A percentile compares a stretch with the other conserved stretches of the same genome.
These are phyloP conservation scores for Effrenium voratum DNA, from an alignment of 73 alveolate species.

Conservation along the genomic window DNA sequence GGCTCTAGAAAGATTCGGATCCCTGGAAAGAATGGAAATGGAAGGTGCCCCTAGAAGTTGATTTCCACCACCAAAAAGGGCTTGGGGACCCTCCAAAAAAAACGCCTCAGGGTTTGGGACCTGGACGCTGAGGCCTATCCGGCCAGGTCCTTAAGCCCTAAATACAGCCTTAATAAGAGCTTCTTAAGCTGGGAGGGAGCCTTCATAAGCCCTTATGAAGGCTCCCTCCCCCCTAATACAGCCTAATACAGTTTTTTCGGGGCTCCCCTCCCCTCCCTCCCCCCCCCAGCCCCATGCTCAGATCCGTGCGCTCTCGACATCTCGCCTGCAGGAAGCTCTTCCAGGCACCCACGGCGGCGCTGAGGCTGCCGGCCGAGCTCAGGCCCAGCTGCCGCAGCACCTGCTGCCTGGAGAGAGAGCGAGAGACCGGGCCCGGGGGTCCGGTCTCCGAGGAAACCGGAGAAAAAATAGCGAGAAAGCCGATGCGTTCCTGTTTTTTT, in stretches of 20 bases:
- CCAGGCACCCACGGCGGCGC: not conserved
- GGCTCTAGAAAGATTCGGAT: too few species aligned
- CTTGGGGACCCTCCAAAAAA: too few species aligned
- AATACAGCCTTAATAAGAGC: not conserved
- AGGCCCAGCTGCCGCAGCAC: not conserved
- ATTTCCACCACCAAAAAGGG: too few species aligned
- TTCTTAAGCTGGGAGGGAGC: not conserved
- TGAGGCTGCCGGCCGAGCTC: not conserved
- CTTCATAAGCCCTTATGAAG: not conserved
- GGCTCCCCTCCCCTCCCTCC: not conserved
- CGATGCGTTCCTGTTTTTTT: too few species aligned
- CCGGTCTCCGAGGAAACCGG: too few species aligned
- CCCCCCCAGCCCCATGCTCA: not conserved
- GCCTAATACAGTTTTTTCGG: not conserved
- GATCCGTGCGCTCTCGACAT: not conserved
- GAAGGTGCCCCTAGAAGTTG: too few species aligned
- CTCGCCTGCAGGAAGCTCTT: not conserved
- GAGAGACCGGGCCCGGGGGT: too few species aligned
- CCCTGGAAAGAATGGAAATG: too few species aligned
- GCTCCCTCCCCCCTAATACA: not conserved
- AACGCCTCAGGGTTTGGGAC: too few species aligned
- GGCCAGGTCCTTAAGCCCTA: not conserved
- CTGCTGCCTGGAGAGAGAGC: too few species aligned
- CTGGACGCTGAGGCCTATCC: not conserved
- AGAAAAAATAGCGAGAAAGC: not conserved